Conservation (phyloP, 1,284 basidiomycete genomes). For the Irpex sp. region DNA sequence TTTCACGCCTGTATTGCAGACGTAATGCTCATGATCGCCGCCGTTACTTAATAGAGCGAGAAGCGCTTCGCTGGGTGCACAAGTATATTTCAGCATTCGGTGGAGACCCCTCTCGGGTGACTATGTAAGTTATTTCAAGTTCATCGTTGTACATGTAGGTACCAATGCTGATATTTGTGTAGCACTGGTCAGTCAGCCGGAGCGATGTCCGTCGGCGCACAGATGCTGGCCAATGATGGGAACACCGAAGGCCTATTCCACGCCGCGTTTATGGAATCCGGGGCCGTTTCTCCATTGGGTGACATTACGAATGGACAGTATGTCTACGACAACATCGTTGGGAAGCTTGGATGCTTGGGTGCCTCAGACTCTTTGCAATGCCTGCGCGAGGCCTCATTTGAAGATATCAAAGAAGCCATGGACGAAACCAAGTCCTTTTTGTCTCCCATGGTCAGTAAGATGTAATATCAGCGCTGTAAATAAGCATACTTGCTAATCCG, state of each 20-base stretch:
- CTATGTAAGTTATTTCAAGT: conserved; percentile 47
- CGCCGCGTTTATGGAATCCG: conserved; percentile 45
- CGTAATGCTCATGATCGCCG: background rate
- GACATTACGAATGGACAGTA: conserved; percentile 37
- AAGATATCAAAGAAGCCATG: background rate
- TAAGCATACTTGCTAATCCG: no score
- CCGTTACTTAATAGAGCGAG: conserved; percentile 26
- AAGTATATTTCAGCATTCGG: conserved; percentile 72
- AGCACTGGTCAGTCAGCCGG: conserved; percentile 55
- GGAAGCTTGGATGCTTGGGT: conserved; percentile 36
- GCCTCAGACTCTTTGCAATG: conserved; percentile 45
- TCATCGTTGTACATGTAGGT: background rate
- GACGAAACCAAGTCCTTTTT: conserved; percentile 18
- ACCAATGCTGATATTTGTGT: background rate
- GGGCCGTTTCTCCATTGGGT: conserved; percentile 38
- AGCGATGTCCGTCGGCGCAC: conserved; percentile 40
- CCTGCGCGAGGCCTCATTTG: conserved; percentile 42
- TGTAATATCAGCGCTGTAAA: background rate
- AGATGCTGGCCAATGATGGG: conserved; percentile 40
- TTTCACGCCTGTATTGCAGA: background rate
- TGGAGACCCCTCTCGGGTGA: conserved; percentile 67
- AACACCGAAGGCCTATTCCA: conserved; percentile 40
- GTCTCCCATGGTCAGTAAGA: conserved; percentile 28
- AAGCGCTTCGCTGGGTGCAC: conserved; percentile 48
- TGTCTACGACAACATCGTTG: conserved; percentile 42